A percentile compares a stretch with the other conserved stretches of the same genome.
These are phyloP conservation scores for Closterium sp. DNA, from an alignment of 139 green algal species.

Conservation along the genomic window DNA sequence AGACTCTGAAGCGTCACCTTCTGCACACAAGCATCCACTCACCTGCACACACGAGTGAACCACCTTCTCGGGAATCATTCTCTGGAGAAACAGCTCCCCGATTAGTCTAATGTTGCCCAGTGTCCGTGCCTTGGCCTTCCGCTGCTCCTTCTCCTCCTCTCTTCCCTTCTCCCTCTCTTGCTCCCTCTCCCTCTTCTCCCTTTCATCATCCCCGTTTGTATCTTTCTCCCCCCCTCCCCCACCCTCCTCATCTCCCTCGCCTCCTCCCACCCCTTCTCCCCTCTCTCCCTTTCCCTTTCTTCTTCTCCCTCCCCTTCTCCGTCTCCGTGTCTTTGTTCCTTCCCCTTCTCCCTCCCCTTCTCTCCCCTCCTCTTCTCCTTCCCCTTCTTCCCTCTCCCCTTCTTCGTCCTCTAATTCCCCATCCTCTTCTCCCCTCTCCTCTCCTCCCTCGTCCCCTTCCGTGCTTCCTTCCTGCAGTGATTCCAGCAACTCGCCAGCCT, in stretches of 20 bases:
- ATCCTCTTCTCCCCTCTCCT: background rate
- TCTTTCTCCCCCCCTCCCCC: background rate
- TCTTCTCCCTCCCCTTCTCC: background rate
- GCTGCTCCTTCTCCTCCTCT: conserved; percentile 53
- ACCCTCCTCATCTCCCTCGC: background rate
- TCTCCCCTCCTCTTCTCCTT: background rate
- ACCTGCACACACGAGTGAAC: background rate
- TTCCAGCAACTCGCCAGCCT: background rate
- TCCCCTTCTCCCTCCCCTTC: background rate
- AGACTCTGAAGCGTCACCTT: background rate
- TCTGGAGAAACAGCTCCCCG: conserved; percentile 74
- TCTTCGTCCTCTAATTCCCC: background rate
- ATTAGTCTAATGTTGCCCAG: conserved; percentile 98
- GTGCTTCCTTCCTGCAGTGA: background rate
- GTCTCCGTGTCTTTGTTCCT: background rate
- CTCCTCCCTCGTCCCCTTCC: background rate
- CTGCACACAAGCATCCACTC: too few relatives aligned
- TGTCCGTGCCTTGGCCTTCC: conserved; percentile 58
- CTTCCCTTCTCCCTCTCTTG: background rate
- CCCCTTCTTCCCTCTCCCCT: background rate
- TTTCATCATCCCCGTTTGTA: background rate
- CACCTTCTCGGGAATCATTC: background rate
- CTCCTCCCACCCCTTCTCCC: background rate
- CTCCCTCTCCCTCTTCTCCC: background rate
- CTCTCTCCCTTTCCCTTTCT: background rate